Percentiles rank a stretch among this genome's conserved stretches.
These are phyloP conservation scores for Cinnamomum micranthum DNA, from an alignment of 164 flowering plant species.

Conservation along the genomic window DNA sequence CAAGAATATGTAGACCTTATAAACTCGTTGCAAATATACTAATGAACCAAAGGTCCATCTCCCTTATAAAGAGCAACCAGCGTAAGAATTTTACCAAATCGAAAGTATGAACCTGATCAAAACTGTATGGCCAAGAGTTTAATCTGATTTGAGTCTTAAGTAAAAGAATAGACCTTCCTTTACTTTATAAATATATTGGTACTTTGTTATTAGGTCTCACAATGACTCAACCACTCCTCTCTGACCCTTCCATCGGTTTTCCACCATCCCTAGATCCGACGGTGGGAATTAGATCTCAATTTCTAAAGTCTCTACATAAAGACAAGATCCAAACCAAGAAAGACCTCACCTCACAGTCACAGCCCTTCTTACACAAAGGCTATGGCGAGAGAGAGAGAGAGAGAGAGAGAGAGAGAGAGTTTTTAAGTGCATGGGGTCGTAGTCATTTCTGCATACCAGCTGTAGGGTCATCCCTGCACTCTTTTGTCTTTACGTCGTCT, in stretches of 20 bases:
- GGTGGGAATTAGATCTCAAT: background rate
- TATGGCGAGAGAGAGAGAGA: background rate
- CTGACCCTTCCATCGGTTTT: constrained; percentile 35
- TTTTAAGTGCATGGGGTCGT: constrained; percentile 19
- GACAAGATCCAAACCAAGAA: background rate
- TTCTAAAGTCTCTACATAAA: background rate
- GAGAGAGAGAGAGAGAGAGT: constrained; percentile 2
- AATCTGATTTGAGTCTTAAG: too few species aligned
- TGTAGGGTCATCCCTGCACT: constrained; percentile 34
- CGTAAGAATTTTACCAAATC: accelerated
- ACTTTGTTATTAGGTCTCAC: constrained; percentile 30
- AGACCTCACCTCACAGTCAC: too few species aligned
- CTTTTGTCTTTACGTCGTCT: constrained; percentile 32
- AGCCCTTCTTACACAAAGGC: too few species aligned
- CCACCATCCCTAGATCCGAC: background rate
- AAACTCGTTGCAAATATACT: too few species aligned
- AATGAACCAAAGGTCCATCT: too few species aligned
- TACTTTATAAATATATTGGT: background rate
- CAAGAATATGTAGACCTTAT: too few species aligned
- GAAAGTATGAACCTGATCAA: too few species aligned
- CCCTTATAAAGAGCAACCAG: too few species aligned
- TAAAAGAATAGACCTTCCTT: background rate
- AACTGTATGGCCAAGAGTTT: too few species aligned
- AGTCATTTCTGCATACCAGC: constrained; percentile 33
- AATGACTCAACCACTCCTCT: constrained; percentile 59